Evolutionary conservation across 1,284 basidiomycete genomes (phyloP), one percentile per base, ranked within the genome.

Genomic region (Leccinum cinnamomeum): DNA sequence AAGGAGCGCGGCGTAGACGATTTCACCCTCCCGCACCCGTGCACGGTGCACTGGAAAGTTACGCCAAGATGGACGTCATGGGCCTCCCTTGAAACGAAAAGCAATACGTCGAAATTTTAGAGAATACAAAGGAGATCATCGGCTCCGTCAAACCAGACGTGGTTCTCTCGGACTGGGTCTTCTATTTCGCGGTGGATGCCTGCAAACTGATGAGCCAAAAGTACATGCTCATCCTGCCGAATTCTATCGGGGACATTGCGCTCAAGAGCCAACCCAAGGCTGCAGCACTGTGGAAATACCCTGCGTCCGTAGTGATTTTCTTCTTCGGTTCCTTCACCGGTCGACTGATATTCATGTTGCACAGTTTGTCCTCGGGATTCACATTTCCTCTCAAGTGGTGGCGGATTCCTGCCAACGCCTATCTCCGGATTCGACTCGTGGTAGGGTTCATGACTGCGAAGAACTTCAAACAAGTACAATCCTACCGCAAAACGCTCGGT

Each of bases 381-480:
- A 11, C 53, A 3, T 63, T 48, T 1, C 63, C 63, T 35, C 55
- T 64, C 11, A 50, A 57, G n/a, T 62, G 64, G 63, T 64, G 64
- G 63, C 53, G 62, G 30, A 25, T 66, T 20, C 60, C 51, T 0
- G 14, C 53, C 44, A 63, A 63, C 30, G 20, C 35, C 10, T 64
- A 66, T 55, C 61, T 66, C 12, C 3, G 5, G 6, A 23, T 63
- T 30, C 60, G 50, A 23, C 37, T 51, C 14, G 7, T 25, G 6
- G 30, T 30, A 0, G 5, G 2, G 11, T 1, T 8, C 1, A 7
- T n/a, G 8, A 2, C 5, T 10, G 53, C 60, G 2, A 11, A 3
- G 41, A 20, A 25, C 3, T 5, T 57, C 2, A 44, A 10, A n/a
- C 10, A 28, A 39, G 39, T 28, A 2, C 3, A 18, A 7, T 14